Evolutionary conservation across 768 basidiomycete genomes (phyloP), one percentile per base, ranked within the genome.

Genomic region (Cubamyces lactineus): DNA sequence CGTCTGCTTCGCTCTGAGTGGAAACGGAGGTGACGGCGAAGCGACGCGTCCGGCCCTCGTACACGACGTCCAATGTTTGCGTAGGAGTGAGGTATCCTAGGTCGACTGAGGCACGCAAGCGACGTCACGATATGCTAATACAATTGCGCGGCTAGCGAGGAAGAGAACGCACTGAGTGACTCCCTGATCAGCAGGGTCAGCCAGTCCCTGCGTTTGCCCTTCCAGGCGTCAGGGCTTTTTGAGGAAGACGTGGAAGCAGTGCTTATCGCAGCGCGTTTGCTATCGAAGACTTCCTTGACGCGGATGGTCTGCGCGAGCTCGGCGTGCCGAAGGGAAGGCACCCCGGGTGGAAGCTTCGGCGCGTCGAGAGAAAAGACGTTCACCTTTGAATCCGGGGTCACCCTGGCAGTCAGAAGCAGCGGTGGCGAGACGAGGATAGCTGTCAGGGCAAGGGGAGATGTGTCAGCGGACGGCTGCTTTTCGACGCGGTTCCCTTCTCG

Each of bases 151-250:
- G 26, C 9, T 47, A 19, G 63, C 61, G 30, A 53, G 52, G 43
- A 62, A 49, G 65, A 57, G 45, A 50, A 72, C 84, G 48, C 60
- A 91, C 92, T 86, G 55, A 94, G 77, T 42, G 79, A 70, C 75
- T 94, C 92, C 58, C 86, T 83, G 56, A 90, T 71, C 21, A 87
- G 74, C 11, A 92, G 76, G 42, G 74, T 70, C 11, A 94, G 81
- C 92, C 92, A 94, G 69, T 91, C 84, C 58, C 77, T 76, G 49
- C 76, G 75, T 67, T 82, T 82, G 0, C 69, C 73, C 16, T 71
- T 72, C 43, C 69, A 55, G 1, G 61, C 28, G 38, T 65, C 66
- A 19, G 19, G 48, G 53, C 55, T 54, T n/a, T 53, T 49, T 1
- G 59, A 34, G 15, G 52, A 55, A 38, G 24, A 45, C 34, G 55